Base-by-base conservation (phyloP, 2,329 filamentous ascomycete species). In the Zasmidium cellare region DNA sequence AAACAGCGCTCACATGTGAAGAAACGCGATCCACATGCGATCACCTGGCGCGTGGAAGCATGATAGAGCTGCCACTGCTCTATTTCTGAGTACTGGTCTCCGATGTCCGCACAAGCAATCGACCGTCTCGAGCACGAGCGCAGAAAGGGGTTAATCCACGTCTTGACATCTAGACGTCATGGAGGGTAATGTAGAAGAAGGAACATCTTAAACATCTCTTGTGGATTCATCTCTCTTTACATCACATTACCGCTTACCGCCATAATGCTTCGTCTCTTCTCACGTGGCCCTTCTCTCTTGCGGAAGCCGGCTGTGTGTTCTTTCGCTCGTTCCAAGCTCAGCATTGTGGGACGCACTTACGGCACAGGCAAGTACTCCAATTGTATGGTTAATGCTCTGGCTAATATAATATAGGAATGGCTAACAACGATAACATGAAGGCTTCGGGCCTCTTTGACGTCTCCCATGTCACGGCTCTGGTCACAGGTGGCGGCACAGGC, bases 401-500 rank as follows among this genome's bases (percentile, higher is more conserved):
- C 35, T 41, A 41, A 41, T 14, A 41, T 5, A 16, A 14, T n/a
- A 41, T 41, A 41, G 35, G 35, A 9, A 41, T 41, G 35, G 35
- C 35, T 14, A n/a, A 3, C n/a, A 77, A 75, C 52, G 71, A 75
- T 46, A 66, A 77, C 54, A 69, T 79, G 49, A 75, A 75, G 67
- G 67, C 71, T 56, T 72, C 70, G 7, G 73, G 72, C 61, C 73
- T 80, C 54, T 80, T 80, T 63, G 76, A 79, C 62, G 76, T 79
- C 38, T 77, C 74, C 1, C 74, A 78, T 55, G 66, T 79, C 57
- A 79, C 76, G 3, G 76, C 77, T 12, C 61, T 79, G 16, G 77
- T 79, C 9, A 79, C 77, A 9, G 77, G 77, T n/a, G 77, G 77
- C 23, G 76, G 72, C 20, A 79, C 75, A 1, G 76, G 76, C 18